Evolutionary conservation across 192 early-diverging fungal genomes (phyloP).

Genomic region (Glomus cerebriforme): DNA sequence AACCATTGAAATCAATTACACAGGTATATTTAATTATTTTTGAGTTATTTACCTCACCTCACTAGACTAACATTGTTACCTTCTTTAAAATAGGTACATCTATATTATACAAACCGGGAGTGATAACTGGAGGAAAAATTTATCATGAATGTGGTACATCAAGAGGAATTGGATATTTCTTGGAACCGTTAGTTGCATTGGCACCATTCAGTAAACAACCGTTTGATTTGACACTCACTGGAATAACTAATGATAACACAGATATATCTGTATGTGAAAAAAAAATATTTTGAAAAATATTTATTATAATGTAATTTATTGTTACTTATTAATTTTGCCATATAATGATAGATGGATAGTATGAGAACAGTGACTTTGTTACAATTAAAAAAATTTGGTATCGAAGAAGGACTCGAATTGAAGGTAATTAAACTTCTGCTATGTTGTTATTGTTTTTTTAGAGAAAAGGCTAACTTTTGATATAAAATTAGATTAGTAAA

Average conservation of each 20-base stretch:
- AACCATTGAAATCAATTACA: constrained; percentile 90
- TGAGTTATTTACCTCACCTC: neutral
- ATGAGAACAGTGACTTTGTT: constrained; percentile 88
- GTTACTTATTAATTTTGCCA: neutral
- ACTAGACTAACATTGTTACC: neutral
- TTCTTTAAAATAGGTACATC: constrained; percentile 62
- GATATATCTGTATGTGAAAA: constrained; percentile 78
- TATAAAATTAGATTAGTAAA: constrained; percentile 66
- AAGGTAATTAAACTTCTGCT: constrained; percentile 53
- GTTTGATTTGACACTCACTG: constrained; percentile 78
- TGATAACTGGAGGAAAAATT: constrained; percentile 85
- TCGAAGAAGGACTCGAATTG: constrained; percentile 81
- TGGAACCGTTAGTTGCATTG: constrained; percentile 88
- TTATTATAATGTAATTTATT: neutral
- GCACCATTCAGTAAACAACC: constrained; percentile 93
- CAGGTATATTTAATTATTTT: constrained; percentile 51
- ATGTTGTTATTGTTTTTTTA: neutral
- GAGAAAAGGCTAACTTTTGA: neutral
- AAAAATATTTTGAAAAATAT: too few relatives aligned
- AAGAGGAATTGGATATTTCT: constrained; percentile 90
- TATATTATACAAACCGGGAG: constrained; percentile 83
- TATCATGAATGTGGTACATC: constrained; percentile 84
- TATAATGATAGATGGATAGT: constrained; percentile 69
- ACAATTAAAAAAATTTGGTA: constrained; percentile 82
- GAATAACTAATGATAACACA: constrained; percentile 92